A percentile compares a stretch with the other conserved stretches of the same genome.
Evolutionary conservation across 2,329 filamentous ascomycete genomes (phyloP).

Genomic region (Blastomyces gilchristii): DNA sequence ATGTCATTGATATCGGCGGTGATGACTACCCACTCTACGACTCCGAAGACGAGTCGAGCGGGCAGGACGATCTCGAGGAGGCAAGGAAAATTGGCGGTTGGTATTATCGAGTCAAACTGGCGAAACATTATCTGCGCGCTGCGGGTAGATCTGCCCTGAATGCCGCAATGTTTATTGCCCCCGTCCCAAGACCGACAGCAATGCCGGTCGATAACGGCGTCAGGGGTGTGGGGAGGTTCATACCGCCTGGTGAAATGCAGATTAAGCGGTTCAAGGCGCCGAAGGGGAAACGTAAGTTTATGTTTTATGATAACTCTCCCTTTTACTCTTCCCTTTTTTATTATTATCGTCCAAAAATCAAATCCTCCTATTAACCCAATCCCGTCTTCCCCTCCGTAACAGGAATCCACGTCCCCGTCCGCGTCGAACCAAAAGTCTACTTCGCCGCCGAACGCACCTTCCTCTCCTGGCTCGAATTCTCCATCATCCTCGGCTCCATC

Average conservation of each 20-base stretch:
- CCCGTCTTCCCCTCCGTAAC: slow-evolving; percentile 28
- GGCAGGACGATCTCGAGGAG: slow-evolving; percentile 64
- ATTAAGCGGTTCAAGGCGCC: slow-evolving; percentile 49
- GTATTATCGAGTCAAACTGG: slow-evolving; percentile 58
- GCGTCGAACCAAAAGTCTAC: slow-evolving; percentile 95
- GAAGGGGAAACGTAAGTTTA: slow-evolving; percentile 42
- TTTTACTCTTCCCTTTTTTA: too few species aligned
- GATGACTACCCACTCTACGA: slow-evolving; percentile 85
- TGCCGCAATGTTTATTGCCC: slow-evolving; percentile 44
- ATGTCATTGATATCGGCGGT: slow-evolving; percentile 40
- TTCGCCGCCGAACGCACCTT: slow-evolving; percentile 96
- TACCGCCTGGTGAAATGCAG: slow-evolving; percentile 36
- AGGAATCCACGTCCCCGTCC: slow-evolving; percentile 90
- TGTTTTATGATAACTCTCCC: neutral
- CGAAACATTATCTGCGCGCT: slow-evolving; percentile 42
- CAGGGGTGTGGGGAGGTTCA: slow-evolving; percentile 27
- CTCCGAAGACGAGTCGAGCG: slow-evolving; percentile 72
- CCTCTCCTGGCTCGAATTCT: slow-evolving; percentile 94
- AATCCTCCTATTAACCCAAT: slow-evolving; percentile 41
- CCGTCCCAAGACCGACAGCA: slow-evolving; percentile 40
- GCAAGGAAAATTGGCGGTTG: slow-evolving; percentile 66
- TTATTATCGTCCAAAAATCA: too few species aligned
- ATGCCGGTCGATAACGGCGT: slow-evolving; percentile 26
- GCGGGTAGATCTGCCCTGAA: slow-evolving; percentile 37
- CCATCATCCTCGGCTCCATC: slow-evolving; percentile 83